These are phyloP conservation scores for Diaporthe citrichinensis DNA, from an alignment of 2,329 filamentous ascomycete genomes.

Conservation along the genomic window DNA sequence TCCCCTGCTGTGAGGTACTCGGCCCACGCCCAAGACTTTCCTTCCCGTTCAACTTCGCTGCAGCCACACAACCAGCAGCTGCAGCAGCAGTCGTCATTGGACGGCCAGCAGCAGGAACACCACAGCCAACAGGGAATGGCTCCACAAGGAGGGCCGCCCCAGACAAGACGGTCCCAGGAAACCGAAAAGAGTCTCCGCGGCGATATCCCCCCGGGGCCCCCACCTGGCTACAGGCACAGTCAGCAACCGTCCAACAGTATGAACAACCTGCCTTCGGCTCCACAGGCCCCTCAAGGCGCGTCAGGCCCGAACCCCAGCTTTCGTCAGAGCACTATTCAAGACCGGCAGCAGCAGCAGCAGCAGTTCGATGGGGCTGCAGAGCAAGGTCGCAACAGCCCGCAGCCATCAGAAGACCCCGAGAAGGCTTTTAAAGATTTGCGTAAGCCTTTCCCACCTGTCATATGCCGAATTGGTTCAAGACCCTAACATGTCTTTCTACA, in stretches of 20 bases:
- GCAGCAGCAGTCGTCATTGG: conserved; percentile 50
- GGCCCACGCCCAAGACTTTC: conserved; percentile 54
- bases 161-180: conserved; percentile 64
- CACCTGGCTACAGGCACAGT: conserved; percentile 67
- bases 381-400: conserved; percentile 69
- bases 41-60: conserved; percentile 48
- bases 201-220: conserved; percentile 61
- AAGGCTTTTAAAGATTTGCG: conserved; percentile 71
- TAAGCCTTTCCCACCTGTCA: conserved; percentile 53
- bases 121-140: conserved; percentile 57
- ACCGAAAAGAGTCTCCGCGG: conserved; percentile 62
- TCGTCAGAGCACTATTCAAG: conserved; percentile 56
- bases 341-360: conserved; percentile 47
- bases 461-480: conserved; percentile 31
- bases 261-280: conserved; percentile 59
- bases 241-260: conserved; percentile 59
- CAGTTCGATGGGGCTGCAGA: conserved; percentile 63
- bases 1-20: conserved; percentile 59
- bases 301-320: conserved; percentile 55
- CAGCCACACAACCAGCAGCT: conserved; percentile 48
- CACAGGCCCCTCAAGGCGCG: conserved; percentile 50
- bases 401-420: conserved; percentile 65
- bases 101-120: conserved; percentile 36
- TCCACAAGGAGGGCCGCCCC: conserved; percentile 59
- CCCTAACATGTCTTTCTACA: conserved; percentile 60